A percentile compares a stretch with the other conserved stretches of the same genome.
These are phyloP conservation scores for barley (Hordeum vulgare) DNA, from an alignment of 176 grass and related monocot genomes.

Conservation along the genomic window DNA sequence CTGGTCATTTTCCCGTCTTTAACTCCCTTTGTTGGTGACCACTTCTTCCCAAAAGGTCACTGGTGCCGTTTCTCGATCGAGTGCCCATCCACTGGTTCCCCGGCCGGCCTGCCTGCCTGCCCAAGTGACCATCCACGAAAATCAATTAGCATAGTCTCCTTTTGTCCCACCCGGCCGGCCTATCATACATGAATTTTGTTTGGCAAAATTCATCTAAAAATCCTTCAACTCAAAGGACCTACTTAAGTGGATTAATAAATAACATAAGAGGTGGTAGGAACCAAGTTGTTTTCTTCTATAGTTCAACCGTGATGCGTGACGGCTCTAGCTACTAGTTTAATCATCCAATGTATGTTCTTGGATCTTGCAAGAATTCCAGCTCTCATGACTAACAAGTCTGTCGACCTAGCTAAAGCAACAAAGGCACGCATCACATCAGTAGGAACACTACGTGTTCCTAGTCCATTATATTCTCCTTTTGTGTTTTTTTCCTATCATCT, in stretches of 20 bases:
- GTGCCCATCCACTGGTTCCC: not conserved
- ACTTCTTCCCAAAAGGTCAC: constrained; percentile 12
- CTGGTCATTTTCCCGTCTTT: constrained; percentile 30
- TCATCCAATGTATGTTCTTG: not conserved
- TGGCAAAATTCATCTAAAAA: not conserved
- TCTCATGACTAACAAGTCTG: not conserved
- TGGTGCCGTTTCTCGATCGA: not conserved
- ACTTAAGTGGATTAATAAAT: not conserved
- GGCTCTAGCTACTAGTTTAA: not conserved
- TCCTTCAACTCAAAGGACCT: not conserved
- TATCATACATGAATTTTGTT: not conserved
- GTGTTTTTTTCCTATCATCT: not conserved
- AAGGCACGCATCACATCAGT: not conserved
- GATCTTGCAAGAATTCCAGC: constrained; percentile 24
- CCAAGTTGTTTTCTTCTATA: constrained; percentile 2
- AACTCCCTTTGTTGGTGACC: constrained; percentile 15
- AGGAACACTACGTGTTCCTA: constrained; percentile 1
- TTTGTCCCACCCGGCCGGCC: not conserved
- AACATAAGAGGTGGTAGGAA: not conserved
- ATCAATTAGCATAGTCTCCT: not conserved
- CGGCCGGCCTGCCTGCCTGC: not conserved
- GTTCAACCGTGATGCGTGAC: not conserved
- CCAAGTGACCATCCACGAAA: not conserved
- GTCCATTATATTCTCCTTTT: not conserved
- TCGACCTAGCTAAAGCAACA: not conserved